A percentile compares a stretch with the other conserved stretches of the same genome.
phyloP scores from a whole-genome alignment of 164 flowering plant species.

The Aristolochia fimbriata region DNA sequence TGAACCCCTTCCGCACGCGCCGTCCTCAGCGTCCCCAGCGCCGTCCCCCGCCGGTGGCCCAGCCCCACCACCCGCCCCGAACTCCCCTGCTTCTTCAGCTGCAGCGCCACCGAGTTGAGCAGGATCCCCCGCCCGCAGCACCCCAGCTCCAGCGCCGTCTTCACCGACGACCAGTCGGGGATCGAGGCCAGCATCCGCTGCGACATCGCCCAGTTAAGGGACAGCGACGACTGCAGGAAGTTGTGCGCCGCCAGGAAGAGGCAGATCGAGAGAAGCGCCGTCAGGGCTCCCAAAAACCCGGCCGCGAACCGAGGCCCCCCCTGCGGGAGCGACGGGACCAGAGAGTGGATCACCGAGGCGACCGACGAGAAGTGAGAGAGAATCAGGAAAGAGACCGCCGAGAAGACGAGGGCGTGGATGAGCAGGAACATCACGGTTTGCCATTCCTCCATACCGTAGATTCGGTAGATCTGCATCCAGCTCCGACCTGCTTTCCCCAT shows the following conservation, averaged over 20 bases:
- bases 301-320: slow-evolving; percentile 56
- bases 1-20: slow-evolving; percentile 77
- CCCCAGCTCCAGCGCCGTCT: slow-evolving; percentile 59
- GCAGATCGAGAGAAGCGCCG: slow-evolving; percentile 65
- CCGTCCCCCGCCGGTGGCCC: slow-evolving; percentile 30
- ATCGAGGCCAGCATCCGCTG: slow-evolving; percentile 65
- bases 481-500: slow-evolving; percentile 9
- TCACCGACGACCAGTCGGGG: slow-evolving; percentile 76
- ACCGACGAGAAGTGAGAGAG: slow-evolving; percentile 54
- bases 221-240: slow-evolving; percentile 66
- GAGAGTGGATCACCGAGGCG: slow-evolving; percentile 15
- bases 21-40: slow-evolving; percentile 48
- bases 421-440: slow-evolving; percentile 61
- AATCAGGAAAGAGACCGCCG: slow-evolving; percentile 42
- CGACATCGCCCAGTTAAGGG: slow-evolving; percentile 76
- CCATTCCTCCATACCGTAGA: slow-evolving; percentile 85
- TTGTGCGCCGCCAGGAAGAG: slow-evolving; percentile 74
- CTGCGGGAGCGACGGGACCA: slow-evolving; percentile 26
- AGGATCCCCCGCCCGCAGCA: slow-evolving; percentile 92
- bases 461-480: slow-evolving; percentile 87
- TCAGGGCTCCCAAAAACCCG: slow-evolving; percentile 68
- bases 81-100: slow-evolving; percentile 84
- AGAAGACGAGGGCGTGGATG: slow-evolving; percentile 50
- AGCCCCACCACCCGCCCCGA: slow-evolving; percentile 89
- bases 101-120: slow-evolving; percentile 79